Conservation (phyloP, 1,284 basidiomycete genomes). For the Neonothopanus nambi region DNA sequence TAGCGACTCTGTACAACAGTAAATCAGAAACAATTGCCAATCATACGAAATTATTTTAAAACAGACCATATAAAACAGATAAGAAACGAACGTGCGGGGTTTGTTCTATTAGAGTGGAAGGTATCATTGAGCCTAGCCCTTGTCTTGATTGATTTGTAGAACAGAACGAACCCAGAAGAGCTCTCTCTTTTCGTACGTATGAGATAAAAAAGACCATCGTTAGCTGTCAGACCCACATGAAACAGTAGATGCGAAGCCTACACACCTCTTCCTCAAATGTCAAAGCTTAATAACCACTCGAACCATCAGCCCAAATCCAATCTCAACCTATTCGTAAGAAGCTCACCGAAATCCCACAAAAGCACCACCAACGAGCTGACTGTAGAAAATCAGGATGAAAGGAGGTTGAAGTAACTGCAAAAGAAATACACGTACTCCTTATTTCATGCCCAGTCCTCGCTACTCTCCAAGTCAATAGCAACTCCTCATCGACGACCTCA, state of each 20-base stretch:
- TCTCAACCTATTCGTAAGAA: background rate
- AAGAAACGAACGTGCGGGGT: background rate
- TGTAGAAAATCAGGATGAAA: background rate
- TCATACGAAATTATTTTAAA: background rate
- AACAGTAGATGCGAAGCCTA: too few relatives aligned
- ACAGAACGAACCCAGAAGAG: background rate
- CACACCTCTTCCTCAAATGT: slow-evolving; percentile 1
- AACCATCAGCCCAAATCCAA: background rate
- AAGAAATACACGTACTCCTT: background rate
- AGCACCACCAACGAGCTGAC: background rate
- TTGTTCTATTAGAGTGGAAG: background rate
- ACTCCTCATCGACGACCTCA: too few relatives aligned
- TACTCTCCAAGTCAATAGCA: background rate
- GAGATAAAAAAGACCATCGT: too few relatives aligned
- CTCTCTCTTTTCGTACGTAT: background rate
- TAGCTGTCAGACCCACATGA: too few relatives aligned
- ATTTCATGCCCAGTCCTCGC: background rate
- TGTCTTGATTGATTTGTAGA: too few relatives aligned
- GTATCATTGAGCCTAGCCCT: too few relatives aligned
- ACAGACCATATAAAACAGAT: background rate
- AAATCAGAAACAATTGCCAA: background rate
- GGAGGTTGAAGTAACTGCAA: too few relatives aligned
- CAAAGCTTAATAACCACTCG: background rate
- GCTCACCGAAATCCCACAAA: slow-evolving; percentile 2
- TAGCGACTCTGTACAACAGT: background rate